These are phyloP conservation scores for Perkinsus olseni DNA, from an alignment of 169 alveolate genomes.

Conservation along the genomic window DNA sequence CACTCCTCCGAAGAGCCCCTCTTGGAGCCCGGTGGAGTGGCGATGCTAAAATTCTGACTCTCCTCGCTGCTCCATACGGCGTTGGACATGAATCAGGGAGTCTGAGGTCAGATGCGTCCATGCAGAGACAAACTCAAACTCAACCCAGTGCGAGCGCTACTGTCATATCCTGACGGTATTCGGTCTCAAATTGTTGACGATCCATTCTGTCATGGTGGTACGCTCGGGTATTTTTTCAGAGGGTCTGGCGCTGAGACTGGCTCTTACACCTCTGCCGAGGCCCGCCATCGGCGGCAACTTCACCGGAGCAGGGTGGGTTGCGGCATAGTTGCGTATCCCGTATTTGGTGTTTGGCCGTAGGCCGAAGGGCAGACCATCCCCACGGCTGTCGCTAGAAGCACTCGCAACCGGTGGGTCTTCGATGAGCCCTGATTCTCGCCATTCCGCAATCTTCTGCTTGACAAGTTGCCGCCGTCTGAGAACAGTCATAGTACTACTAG, in stretches of 20 bases:
- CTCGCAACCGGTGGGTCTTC: background rate
- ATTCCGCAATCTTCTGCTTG: background rate
- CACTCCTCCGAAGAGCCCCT: background rate
- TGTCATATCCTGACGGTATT: background rate
- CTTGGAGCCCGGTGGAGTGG: background rate
- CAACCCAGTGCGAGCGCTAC: too few species aligned
- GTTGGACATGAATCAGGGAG: background rate
- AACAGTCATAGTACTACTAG: too few species aligned
- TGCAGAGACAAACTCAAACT: too few species aligned
- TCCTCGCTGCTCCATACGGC: background rate
- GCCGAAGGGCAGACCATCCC: too few species aligned
- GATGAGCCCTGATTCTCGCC: background rate
- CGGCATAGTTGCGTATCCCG: too few species aligned
- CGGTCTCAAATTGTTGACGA: background rate
- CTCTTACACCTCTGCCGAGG: background rate
- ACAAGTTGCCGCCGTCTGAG: background rate
- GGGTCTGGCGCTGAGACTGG: background rate
- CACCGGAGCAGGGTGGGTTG: too few species aligned
- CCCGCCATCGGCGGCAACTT: too few species aligned
- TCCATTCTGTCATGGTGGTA: background rate
- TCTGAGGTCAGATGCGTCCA: too few species aligned
- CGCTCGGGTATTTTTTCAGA: too few species aligned
- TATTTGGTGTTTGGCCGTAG: too few species aligned
- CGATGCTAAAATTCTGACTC: background rate
- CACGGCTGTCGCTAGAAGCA: too few species aligned